Conservation (phyloP, 768 basidiomycete species). For the Lactarius quietus region DNA sequence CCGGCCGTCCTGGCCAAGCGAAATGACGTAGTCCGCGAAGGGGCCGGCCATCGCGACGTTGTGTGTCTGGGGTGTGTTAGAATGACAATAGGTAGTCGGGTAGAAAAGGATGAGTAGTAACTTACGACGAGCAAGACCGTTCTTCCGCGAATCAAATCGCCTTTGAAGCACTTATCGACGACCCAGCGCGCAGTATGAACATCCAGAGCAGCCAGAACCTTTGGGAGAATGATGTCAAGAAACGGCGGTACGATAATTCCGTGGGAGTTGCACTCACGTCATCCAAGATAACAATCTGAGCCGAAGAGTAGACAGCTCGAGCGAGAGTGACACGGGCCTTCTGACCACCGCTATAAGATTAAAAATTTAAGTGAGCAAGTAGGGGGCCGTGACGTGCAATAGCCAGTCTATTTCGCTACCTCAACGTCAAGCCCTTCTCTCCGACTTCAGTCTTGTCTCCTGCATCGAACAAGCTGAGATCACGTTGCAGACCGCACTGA, state of each 20-base stretch:
- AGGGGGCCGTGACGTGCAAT: background rate
- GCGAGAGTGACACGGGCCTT: slow-evolving; percentile 58
- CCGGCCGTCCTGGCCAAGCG: slow-evolving; percentile 51
- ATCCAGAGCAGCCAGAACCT: slow-evolving; percentile 49
- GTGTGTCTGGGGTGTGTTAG: slow-evolving; percentile 39
- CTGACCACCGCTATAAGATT: slow-evolving; percentile 46
- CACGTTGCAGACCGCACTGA: slow-evolving; percentile 34
- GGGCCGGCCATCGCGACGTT: slow-evolving; percentile 51
- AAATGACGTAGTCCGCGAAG: slow-evolving; percentile 55
- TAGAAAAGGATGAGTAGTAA: background rate
- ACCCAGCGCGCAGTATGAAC: slow-evolving; percentile 52
- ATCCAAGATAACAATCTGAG: slow-evolving; percentile 63
- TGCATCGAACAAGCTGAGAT: slow-evolving; percentile 45
- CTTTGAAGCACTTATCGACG: slow-evolving; percentile 47
- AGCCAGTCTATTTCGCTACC: slow-evolving; percentile 21
- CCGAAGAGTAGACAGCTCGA: slow-evolving; percentile 54
- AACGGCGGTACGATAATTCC: background rate
- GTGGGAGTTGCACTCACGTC: slow-evolving; percentile 45
- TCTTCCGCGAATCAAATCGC: slow-evolving; percentile 45
- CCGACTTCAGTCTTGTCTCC: slow-evolving; percentile 55
- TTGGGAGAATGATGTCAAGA: background rate
- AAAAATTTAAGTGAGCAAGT: background rate
- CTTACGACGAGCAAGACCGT: slow-evolving; percentile 52
- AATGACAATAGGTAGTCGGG: background rate
- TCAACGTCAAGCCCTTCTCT: slow-evolving; percentile 51